These are phyloP conservation scores for Lactarius vividus DNA, from an alignment of 768 basidiomycete species.

Conservation along the genomic window DNA sequence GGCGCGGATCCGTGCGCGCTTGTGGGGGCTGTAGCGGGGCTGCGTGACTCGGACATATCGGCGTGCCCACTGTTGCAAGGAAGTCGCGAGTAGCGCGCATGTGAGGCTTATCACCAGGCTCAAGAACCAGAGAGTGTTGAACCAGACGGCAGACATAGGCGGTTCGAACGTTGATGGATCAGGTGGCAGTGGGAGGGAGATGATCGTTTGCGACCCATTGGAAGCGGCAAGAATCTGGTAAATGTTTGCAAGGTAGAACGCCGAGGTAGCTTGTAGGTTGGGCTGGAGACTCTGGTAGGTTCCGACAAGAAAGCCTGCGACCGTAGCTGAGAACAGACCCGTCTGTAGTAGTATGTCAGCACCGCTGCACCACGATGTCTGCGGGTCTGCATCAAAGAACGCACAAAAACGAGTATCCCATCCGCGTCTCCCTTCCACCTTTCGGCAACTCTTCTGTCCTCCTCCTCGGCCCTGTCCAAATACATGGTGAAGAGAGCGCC, in stretches of 20 bases:
- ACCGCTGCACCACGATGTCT: background rate
- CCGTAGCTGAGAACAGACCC: slow-evolving; percentile 24
- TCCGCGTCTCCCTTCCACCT: slow-evolving; percentile 25
- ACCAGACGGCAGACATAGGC: slow-evolving; percentile 36
- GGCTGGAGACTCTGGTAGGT: slow-evolving; percentile 14
- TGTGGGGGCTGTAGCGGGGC: slow-evolving; percentile 32
- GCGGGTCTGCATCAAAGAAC: background rate
- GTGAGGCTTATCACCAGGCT: slow-evolving; percentile 40
- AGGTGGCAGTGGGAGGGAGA: background rate
- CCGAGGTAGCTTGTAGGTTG: background rate
- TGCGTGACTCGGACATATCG: slow-evolving; percentile 36
- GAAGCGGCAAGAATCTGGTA: slow-evolving; percentile 1
- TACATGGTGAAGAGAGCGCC: slow-evolving; percentile 21
- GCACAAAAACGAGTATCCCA: slow-evolving; percentile 22
- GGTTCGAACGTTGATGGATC: slow-evolving; percentile 22
- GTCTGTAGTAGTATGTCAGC: slow-evolving; percentile 6
- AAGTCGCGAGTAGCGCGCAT: slow-evolving; percentile 43
- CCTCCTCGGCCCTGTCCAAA: slow-evolving; percentile 14
- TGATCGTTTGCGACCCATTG: background rate
- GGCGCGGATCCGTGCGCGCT: slow-evolving; percentile 43
- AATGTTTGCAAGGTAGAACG: slow-evolving; percentile 17
- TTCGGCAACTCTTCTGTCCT: slow-evolving; percentile 17
- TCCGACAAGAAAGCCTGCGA: slow-evolving; percentile 20
- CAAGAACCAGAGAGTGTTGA: slow-evolving; percentile 45
- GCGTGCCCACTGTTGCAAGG: slow-evolving; percentile 51